phyloP scores from a whole-genome alignment of 1,139 yeast species.

The Protomyces macrosporus region DNA sequence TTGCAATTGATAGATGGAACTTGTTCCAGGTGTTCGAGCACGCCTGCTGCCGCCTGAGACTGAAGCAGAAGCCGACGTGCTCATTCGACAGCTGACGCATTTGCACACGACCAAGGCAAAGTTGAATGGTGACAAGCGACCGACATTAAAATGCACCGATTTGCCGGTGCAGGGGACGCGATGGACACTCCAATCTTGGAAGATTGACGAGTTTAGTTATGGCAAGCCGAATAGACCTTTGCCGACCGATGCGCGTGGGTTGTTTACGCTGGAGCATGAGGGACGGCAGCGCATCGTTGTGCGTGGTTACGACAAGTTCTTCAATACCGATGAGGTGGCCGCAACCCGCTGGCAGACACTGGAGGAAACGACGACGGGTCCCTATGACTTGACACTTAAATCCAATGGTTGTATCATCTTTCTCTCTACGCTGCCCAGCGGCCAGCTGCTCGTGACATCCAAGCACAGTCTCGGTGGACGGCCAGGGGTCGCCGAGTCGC shows the following conservation, averaged over 20 bases:
- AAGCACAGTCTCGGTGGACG: constrained; percentile 80
- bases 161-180: constrained; percentile 1
- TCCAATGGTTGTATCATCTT: constrained; percentile 93
- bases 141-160: constrained; percentile 17
- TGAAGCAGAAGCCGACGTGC: neutral
- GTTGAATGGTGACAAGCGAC: constrained; percentile 25
- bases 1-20: neutral
- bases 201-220: constrained; percentile 21
- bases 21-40: neutral
- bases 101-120: constrained; percentile 6
- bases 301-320: constrained; percentile 93
- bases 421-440: constrained; percentile 68
- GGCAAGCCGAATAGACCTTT: constrained; percentile 44
- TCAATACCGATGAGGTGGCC: constrained; percentile 65
- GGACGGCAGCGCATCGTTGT: constrained; percentile 49
- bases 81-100: neutral
- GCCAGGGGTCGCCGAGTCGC: constrained; percentile 41
- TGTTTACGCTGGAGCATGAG: constrained; percentile 48
- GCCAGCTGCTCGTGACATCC: constrained; percentile 67
- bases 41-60: neutral
- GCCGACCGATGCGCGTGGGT: constrained; percentile 78
- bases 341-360: constrained; percentile 50
- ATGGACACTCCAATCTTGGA: constrained; percentile 11
- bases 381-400: constrained; percentile 73
- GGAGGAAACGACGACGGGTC: constrained; percentile 54